phyloP scores from a whole-genome alignment of 331 rosid genomes.

The Arachis monticola region DNA sequence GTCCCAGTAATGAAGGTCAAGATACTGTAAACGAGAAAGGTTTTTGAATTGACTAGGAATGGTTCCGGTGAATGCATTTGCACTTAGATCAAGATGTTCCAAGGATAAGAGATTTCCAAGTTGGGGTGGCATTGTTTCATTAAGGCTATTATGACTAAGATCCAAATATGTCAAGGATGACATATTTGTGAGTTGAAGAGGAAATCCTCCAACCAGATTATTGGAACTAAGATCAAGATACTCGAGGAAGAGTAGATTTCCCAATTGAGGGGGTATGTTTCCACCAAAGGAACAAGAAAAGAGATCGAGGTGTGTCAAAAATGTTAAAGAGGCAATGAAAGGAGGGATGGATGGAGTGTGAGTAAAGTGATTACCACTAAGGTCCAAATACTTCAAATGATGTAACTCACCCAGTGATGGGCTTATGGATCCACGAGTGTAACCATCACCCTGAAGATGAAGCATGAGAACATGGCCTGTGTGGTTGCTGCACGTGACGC shows the following conservation, averaged over 20 bases:
- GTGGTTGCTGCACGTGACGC: not conserved
- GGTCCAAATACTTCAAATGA: constrained; percentile 3
- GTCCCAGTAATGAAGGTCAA: not conserved
- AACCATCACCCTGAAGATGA: not conserved
- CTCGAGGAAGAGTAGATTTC: not conserved
- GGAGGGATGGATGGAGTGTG: not conserved
- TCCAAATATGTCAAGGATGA: not conserved
- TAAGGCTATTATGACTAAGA: not conserved
- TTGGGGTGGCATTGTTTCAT: not conserved
- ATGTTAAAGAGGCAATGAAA: not conserved
- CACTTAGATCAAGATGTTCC: not conserved
- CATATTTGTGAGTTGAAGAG: not conserved
- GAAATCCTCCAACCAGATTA: not conserved
- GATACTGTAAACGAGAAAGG: not conserved
- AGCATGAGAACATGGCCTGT: not conserved
- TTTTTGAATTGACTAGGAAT: not conserved
- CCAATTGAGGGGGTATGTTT: not conserved
- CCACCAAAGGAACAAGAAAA: not conserved
- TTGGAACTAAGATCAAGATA: not conserved
- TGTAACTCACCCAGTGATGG: constrained; percentile 5
- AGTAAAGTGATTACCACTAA: not conserved
- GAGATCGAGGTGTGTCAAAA: not conserved
- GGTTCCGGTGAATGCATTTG: not conserved
- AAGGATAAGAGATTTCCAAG: not conserved
- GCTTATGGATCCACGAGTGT: not conserved